Conservation (phyloP, 2,329 filamentous ascomycete genomes). For the Bipolaris oryzae region DNA sequence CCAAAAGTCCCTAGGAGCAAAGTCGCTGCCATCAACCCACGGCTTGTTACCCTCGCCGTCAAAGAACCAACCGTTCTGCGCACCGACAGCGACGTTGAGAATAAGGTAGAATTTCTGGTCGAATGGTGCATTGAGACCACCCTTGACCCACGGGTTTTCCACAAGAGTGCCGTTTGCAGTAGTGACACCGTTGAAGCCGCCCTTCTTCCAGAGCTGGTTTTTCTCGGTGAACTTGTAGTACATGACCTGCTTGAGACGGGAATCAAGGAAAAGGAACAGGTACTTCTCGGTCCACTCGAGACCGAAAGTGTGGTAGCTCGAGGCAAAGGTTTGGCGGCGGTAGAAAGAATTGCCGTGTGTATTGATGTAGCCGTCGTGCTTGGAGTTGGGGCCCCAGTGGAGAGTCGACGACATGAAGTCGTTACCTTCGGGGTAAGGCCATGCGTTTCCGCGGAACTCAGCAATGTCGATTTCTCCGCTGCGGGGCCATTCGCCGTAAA, state of each 20-base stretch:
- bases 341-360: conserved; percentile 30
- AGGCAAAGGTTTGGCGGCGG: conserved; percentile 74
- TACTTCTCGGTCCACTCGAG: conserved; percentile 77
- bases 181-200: conserved; percentile 65
- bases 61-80: conserved; percentile 79
- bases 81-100: conserved; percentile 75
- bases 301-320: conserved; percentile 74
- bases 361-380: conserved; percentile 30
- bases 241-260: conserved; percentile 75
- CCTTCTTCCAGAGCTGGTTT: conserved; percentile 67
- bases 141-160: conserved; percentile 66
- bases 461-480: conserved; percentile 84
- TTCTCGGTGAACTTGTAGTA: conserved; percentile 69
- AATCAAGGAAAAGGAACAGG: conserved; percentile 82
- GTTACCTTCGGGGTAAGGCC: conserved; percentile 75
- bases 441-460: conserved; percentile 76
- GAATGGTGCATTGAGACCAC: conserved; percentile 71
- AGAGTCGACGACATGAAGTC: conserved; percentile 77
- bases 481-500: conserved; percentile 75
- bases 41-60: conserved; percentile 75
- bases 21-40: conserved; percentile 57
- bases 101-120: conserved; percentile 77
- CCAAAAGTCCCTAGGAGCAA: conserved; percentile 33
- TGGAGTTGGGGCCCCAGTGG: conserved; percentile 68
- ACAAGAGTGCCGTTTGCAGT: conserved; percentile 69